These are phyloP conservation scores for Avena eriantha DNA, from an alignment of 176 grass and related monocot genomes.

Conservation along the genomic window DNA sequence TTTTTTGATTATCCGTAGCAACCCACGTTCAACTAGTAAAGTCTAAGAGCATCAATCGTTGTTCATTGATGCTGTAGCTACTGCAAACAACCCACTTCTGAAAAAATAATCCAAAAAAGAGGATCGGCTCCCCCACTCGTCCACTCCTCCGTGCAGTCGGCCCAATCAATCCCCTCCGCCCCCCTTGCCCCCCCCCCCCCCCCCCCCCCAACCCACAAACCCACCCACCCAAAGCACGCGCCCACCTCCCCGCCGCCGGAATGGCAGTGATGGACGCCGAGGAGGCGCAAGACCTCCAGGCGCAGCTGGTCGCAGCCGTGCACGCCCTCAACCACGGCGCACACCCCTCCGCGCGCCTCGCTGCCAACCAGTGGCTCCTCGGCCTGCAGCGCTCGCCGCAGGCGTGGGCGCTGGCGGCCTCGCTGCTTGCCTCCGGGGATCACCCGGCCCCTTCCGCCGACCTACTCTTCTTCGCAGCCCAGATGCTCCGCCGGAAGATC, in stretches of 20 bases:
- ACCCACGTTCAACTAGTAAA: no score
- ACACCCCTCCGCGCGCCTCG: constrained; percentile 20
- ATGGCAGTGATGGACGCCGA: constrained; percentile 49
- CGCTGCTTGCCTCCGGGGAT: constrained; percentile 42
- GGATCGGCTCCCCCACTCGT: neutral
- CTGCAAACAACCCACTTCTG: no score
- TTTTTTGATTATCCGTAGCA: no score
- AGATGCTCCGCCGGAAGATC: constrained; percentile 77
- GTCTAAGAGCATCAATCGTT: no score
- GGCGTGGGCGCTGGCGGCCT: constrained; percentile 43
- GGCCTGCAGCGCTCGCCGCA: constrained; percentile 47
- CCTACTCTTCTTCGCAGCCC: constrained; percentile 53
- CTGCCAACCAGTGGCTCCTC: constrained; percentile 59
- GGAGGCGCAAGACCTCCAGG: constrained; percentile 58
- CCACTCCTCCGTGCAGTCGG: constrained; percentile 37
- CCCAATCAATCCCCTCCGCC: constrained; percentile 52
- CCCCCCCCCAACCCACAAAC: constrained; percentile 2
- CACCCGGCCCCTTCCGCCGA: constrained; percentile 55
- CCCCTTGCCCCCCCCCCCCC: constrained; percentile 12
- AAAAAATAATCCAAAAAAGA: no score
- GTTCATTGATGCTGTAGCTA: no score
- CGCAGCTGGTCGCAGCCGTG: constrained; percentile 65
- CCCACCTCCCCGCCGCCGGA: constrained; percentile 19
- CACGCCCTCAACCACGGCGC: constrained; percentile 51
- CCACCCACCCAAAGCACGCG: constrained; percentile 23